Base-by-base conservation (phyloP, 2,329 filamentous ascomycete genomes). In the Fusarium kyushuense region DNA sequence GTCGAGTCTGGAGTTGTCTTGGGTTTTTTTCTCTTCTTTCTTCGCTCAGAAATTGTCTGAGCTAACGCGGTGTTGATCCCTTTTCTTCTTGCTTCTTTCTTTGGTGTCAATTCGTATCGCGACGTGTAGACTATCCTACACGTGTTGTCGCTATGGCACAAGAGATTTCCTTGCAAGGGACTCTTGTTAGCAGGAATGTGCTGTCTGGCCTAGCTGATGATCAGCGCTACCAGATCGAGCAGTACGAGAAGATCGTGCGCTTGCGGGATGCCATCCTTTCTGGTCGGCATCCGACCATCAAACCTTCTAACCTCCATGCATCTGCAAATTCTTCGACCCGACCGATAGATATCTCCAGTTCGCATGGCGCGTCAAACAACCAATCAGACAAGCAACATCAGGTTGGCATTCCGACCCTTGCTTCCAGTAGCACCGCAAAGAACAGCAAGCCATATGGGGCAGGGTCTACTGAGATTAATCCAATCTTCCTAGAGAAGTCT, bases 401-500 rank as follows among this genome's bases (percentile, higher is more conserved):
- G 48, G 42, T 60, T 47, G 54, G 46, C 47, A 19, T 67, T 40
- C 45, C 67, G 32, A 35, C 51, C 14, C 38, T 54, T 14, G 27
- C 38, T 25, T 23, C 59, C 35, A 57, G 60, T 49, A 47, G 67
- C 79, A 77, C 73, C 72, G 79, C 65, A 72, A 54, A 51, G 29
- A 58, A 14, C 43, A 46, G 78, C 71, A 78, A 76, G 68, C 80
- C 76, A 73, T 80, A 80, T 63, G 84, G 81, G 73, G 79, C 85
- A 70, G 80, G 82, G 61, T 86, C 85, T 68, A 88, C 89, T 63
- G 89, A 90, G 78, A 92, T 96, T 80, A 89, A 96, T 78, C 92
- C 93, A 49, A 89, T 96, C 64, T 85, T 96, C 72, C 85, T 96
- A 78, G 90, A 92, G 76, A 97, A 97, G 79, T 94, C 94, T 71